Evolutionary conservation across 352 stramenopile species (phyloP), one percentile per base, ranked within the genome.

Genomic region (Pythium sukuiense): DNA sequence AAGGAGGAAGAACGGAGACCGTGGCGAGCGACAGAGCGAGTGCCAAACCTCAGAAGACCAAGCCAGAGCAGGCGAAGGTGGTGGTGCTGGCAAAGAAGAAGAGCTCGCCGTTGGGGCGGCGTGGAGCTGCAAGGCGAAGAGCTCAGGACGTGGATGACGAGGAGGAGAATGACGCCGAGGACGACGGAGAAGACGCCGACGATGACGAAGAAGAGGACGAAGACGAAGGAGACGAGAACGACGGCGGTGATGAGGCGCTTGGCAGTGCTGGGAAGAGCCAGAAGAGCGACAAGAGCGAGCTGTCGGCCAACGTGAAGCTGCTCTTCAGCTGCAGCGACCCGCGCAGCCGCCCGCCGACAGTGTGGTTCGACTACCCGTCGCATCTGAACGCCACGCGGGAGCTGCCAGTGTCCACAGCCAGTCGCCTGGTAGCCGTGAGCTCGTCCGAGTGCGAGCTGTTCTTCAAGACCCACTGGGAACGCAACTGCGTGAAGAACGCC

Each of bases 401-500:
- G 63, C 66, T 62, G n/a, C 33, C 68, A 13, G 12, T 39, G 37
- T 18, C n/a, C 43, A 58, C 8, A 33, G 71, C 30, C 53, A 56
- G 55, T 16, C 53, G 71, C 0, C 56, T 88, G 20, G 68, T 87
- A 3, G 55, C 63, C 1, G 76, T 96, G 9, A 76, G 78, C 6
- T 53, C 74, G 7, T 68, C 68, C 33, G 63, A 85, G 16, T 70
- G 80, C 2, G 63, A 63, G 37, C 63, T 91, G 12, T 77, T 85
- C 30, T 97, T 90, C 74, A 91, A 91, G 60, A 92, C 85, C 3
- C 89, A 95, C 41, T 97, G 91, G 91, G 91, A 97, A 59, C 85
- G 91, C 32, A 97, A 97, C 69, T 97, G 89, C 63, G 85, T 97
- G n/a, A 97, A 97, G 71, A 95, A 97, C 54, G 85, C 89, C 0